phyloP scores from a whole-genome alignment of 495 filamentous ascomycete genomes.

The Trichocladium antarcticum region DNA sequence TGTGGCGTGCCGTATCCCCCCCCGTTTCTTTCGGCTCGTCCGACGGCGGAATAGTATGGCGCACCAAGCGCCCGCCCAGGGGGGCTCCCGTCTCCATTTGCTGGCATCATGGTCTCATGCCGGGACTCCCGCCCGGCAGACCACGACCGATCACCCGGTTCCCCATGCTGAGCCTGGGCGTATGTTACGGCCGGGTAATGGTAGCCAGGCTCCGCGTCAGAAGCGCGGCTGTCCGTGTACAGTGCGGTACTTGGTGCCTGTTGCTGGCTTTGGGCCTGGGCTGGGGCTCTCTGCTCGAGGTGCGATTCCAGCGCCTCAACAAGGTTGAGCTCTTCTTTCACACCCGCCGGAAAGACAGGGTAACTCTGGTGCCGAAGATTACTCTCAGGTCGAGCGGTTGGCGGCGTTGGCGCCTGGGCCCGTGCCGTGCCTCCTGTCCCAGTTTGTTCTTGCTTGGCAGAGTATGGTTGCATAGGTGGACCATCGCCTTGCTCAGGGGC shows the following conservation, averaged over 20 bases:
- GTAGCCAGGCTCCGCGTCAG: background rate
- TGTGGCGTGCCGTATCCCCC: background rate
- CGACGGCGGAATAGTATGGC: constrained; percentile 3
- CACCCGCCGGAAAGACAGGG: background rate
- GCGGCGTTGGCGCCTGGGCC: background rate
- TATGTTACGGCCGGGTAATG: background rate
- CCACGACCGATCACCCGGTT: background rate
- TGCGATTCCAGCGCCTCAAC: constrained; percentile 19
- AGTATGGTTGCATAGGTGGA: constrained; percentile 4
- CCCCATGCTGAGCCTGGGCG: background rate
- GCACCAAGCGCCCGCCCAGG: background rate
- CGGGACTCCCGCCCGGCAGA: constrained; percentile 3
- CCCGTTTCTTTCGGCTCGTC: background rate
- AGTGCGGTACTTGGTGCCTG: constrained; percentile 3
- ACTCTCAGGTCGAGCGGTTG: background rate
- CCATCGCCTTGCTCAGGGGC: constrained; percentile 18
- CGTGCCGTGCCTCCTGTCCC: background rate
- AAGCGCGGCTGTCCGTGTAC: background rate
- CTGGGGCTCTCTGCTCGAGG: constrained; percentile 2
- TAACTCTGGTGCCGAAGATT: background rate
- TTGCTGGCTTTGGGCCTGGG: background rate
- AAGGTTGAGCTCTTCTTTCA: constrained; percentile 5
- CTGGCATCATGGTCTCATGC: background rate
- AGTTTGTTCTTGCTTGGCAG: background rate
- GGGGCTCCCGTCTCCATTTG: background rate